Percentiles rank a stretch among this genome's conserved stretches.
phyloP scores from a whole-genome alignment of 2,329 filamentous ascomycete species.

The Paecilomyces sp. region DNA sequence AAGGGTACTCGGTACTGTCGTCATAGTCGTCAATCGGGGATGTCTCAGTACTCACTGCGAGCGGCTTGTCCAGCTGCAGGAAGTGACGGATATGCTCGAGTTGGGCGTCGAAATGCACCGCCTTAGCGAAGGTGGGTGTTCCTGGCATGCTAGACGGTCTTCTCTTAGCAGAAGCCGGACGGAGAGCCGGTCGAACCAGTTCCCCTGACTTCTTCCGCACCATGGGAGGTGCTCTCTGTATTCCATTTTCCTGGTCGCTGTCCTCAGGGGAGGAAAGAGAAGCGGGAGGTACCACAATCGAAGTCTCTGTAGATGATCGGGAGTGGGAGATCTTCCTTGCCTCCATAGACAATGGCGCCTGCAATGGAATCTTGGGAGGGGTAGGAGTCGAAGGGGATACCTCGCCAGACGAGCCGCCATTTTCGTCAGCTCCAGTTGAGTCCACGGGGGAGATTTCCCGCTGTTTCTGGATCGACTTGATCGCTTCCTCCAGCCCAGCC shows the following conservation, averaged over 20 bases:
- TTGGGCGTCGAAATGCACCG: constrained; percentile 96
- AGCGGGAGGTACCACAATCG: constrained; percentile 38
- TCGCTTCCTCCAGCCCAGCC: constrained; percentile 69
- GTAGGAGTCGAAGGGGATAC: constrained; percentile 4
- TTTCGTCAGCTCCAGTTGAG: not conserved
- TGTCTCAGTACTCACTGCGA: constrained; percentile 91
- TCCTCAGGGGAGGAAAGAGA: constrained; percentile 35
- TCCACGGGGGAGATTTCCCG: constrained; percentile 16
- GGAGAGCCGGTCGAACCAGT: constrained; percentile 83
- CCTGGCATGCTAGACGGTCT: constrained; percentile 95
- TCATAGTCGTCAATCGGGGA: constrained; percentile 87
- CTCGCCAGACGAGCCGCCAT: constrained; percentile 7
- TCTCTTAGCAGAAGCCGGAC: constrained; percentile 63
- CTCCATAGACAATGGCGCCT: constrained; percentile 45
- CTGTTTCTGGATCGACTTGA: constrained; percentile 62
- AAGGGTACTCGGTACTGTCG: constrained; percentile 84
- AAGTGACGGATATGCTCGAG: constrained; percentile 96
- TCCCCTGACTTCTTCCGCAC: constrained; percentile 98
- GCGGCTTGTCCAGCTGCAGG: constrained; percentile 82
- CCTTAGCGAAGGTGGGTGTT: constrained; percentile 90
- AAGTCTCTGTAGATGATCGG: constrained; percentile 52
- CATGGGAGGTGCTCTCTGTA: constrained; percentile 70
- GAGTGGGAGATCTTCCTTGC: constrained; percentile 57
- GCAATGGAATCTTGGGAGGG: constrained; percentile 12
- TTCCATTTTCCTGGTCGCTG: constrained; percentile 49